Evolutionary conservation across 1,139 yeast species (phyloP).

Genomic region (Yamadazyma oceani): DNA sequence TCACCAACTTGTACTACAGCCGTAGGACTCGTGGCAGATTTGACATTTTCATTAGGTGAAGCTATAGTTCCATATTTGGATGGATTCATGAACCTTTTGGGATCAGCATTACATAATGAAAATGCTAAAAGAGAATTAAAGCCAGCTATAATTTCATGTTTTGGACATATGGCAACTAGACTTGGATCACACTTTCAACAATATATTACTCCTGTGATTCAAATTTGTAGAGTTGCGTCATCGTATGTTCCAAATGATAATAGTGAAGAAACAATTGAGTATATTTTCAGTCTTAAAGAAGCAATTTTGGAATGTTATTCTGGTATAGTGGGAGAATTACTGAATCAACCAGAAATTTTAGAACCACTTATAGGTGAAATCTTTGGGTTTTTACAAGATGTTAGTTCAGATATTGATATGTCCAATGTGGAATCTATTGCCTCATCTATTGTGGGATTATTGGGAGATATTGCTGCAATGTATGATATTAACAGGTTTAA

Average conservation of each 20-base stretch:
- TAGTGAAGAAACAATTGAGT: constrained; percentile 75
- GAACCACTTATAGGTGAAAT: constrained; percentile 67
- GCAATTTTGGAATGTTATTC: constrained; percentile 92
- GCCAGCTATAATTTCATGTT: constrained; percentile 89
- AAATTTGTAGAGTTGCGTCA: constrained; percentile 59
- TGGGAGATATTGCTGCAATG: constrained; percentile 92
- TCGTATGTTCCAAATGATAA: constrained; percentile 55
- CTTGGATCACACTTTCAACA: constrained; percentile 75
- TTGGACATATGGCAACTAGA: constrained; percentile 93
- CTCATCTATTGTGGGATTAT: constrained; percentile 78
- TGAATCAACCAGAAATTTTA: constrained; percentile 64
- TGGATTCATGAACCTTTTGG: constrained; percentile 79
- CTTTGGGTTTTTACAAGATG: constrained; percentile 63
- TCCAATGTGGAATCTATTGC: constrained; percentile 64
- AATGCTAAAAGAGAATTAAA: constrained; percentile 76
- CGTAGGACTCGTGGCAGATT: constrained; percentile 94
- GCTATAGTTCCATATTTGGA: constrained; percentile 72
- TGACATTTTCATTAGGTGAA: constrained; percentile 85
- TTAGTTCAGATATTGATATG: constrained; percentile 61
- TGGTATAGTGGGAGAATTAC: constrained; percentile 88
- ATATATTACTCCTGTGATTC: constrained; percentile 78
- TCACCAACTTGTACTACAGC: constrained; percentile 85
- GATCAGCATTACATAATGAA: constrained; percentile 64
- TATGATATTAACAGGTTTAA: constrained; percentile 73
- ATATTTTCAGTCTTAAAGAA: constrained; percentile 70